Conservation (phyloP, 1,284 basidiomycete genomes). For the Sphagnurus paluster region DNA sequence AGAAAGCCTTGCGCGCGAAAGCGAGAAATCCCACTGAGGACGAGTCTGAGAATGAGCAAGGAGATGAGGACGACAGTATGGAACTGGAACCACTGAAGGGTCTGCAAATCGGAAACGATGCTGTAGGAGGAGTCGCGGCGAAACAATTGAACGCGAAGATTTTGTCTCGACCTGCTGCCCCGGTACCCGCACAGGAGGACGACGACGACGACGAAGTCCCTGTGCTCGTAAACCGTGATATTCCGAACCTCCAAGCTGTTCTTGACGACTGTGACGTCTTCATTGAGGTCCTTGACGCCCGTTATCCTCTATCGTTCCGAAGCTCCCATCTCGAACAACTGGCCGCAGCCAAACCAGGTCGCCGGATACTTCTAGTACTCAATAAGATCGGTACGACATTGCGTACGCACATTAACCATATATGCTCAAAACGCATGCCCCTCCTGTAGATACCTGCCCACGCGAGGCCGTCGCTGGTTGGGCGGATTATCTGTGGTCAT, state of each 20-base stretch:
- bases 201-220: slow-evolving; percentile 56
- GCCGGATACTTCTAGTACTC: slow-evolving; percentile 69
- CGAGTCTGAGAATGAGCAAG: slow-evolving; percentile 33
- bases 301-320: slow-evolving; percentile 77
- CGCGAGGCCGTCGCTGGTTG: slow-evolving; percentile 80
- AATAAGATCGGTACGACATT: slow-evolving; percentile 81
- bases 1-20: slow-evolving; percentile 41
- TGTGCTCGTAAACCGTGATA: slow-evolving; percentile 65
- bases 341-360: slow-evolving; percentile 44
- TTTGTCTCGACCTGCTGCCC: slow-evolving; percentile 26
- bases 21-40: slow-evolving; percentile 22
- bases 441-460: slow-evolving; percentile 75
- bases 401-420: slow-evolving; percentile 4
- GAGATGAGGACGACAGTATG: slow-evolving; percentile 25
- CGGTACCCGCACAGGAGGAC: slow-evolving; percentile 28
- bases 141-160: slow-evolving; percentile 36
- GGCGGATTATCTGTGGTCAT: slow-evolving; percentile 67
- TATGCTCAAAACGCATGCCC: neutral
- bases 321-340: slow-evolving; percentile 67
- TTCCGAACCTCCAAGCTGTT: slow-evolving; percentile 69
- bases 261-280: slow-evolving; percentile 85
- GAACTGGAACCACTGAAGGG: slow-evolving; percentile 31
- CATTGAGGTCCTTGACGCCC: slow-evolving; percentile 82
- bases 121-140: slow-evolving; percentile 44
- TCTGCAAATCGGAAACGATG: slow-evolving; percentile 39